Conservation (phyloP, 2,329 filamentous ascomycete genomes). For the Ciborinia camelliae region DNA sequence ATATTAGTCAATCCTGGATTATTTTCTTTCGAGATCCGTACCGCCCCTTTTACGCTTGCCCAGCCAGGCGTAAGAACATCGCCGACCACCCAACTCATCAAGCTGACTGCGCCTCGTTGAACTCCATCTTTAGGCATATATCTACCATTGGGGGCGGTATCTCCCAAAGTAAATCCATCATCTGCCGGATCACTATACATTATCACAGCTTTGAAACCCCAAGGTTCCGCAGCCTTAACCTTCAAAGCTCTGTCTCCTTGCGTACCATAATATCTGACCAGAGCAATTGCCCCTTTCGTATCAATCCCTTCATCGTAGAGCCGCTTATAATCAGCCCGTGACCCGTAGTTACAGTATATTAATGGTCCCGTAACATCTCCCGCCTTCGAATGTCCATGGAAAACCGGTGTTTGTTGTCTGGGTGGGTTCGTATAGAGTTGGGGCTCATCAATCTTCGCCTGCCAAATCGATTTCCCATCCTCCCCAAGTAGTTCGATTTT, state of each 20-base stretch:
- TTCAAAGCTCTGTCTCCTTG: slow-evolving; percentile 74
- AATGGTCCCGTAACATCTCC: slow-evolving; percentile 83
- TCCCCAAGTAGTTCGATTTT: slow-evolving; percentile 75
- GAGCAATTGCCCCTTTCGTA: slow-evolving; percentile 73
- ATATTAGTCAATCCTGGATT: slow-evolving; percentile 74
- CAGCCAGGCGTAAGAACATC: slow-evolving; percentile 91
- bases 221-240: slow-evolving; percentile 83
- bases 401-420: slow-evolving; percentile 69
- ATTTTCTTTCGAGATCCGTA: slow-evolving; percentile 66
- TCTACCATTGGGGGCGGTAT: slow-evolving; percentile 70
- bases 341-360: slow-evolving; percentile 90
- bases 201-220: slow-evolving; percentile 81
- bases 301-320: slow-evolving; percentile 70
- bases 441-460: slow-evolving; percentile 79
- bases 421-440: slow-evolving; percentile 60
- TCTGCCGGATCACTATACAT: slow-evolving; percentile 90
- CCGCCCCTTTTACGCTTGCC: slow-evolving; percentile 64
- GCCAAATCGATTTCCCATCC: slow-evolving; percentile 65
- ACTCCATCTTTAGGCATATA: slow-evolving; percentile 81
- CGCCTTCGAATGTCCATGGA: slow-evolving; percentile 84
- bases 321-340: slow-evolving; percentile 73
- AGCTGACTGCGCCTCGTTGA: slow-evolving; percentile 74
- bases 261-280: slow-evolving; percentile 77
- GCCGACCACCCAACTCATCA: slow-evolving; percentile 79
- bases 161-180: slow-evolving; percentile 73